Conservation (phyloP, 768 basidiomycete genomes). For the Lactarius vividus region DNA sequence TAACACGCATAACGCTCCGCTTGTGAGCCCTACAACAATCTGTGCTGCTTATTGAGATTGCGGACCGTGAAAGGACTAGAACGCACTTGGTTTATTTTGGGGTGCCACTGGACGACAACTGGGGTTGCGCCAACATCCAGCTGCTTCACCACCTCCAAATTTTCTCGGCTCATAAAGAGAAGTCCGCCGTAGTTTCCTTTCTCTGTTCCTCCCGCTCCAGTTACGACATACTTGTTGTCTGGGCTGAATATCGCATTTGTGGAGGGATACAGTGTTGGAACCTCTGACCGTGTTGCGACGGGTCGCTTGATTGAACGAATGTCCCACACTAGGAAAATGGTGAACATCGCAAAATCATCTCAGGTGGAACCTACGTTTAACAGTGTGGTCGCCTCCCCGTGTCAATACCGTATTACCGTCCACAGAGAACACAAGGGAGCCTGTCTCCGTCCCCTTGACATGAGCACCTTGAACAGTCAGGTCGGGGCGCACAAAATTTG, state of each 20-base stretch:
- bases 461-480: constrained; percentile 87
- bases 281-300: constrained; percentile 56
- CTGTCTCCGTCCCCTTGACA: constrained; percentile 79
- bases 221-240: constrained; percentile 85
- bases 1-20: constrained; percentile 82
- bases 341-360: background rate
- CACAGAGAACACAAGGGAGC: constrained; percentile 83
- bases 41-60: constrained; percentile 35
- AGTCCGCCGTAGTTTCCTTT: constrained; percentile 71
- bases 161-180: constrained; percentile 68
- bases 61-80: constrained; percentile 1
- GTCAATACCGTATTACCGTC: constrained; percentile 85
- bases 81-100: constrained; percentile 93
- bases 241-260: constrained; percentile 97
- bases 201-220: constrained; percentile 68
- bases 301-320: constrained; percentile 89
- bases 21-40: constrained; percentile 87
- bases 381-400: constrained; percentile 91
- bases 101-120: constrained; percentile 91
- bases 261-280: constrained; percentile 81
- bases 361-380: constrained; percentile 70
- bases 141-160: constrained; percentile 64
- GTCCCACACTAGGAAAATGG: constrained; percentile 77
- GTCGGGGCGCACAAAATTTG: constrained; percentile 92
- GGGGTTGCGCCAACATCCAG: constrained; percentile 74